phyloP scores from a whole-genome alignment of 805 yeast genomes.

The Nematodospora valgi region DNA sequence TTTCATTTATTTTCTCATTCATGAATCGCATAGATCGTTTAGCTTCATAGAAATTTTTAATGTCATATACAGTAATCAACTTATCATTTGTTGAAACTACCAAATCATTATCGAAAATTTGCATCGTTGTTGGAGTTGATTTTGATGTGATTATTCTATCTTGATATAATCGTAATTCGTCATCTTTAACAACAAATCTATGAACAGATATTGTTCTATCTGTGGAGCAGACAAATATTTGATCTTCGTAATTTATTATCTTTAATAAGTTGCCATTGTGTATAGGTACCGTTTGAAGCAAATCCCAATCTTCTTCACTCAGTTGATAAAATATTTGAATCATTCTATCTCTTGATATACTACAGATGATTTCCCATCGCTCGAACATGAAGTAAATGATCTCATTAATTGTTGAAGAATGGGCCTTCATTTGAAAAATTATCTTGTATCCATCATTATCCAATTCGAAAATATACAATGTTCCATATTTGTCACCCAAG shows the following conservation, averaged over 20 bases:
- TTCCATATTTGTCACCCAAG: constrained; percentile 51
- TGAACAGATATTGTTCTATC: constrained; percentile 62
- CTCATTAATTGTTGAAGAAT: constrained; percentile 51
- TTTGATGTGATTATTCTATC: constrained; percentile 51
- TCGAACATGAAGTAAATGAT: constrained; percentile 31
- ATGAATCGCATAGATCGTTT: constrained; percentile 38
- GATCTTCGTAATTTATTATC: constrained; percentile 24
- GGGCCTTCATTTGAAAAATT: constrained; percentile 39
- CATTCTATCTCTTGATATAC: constrained; percentile 61
- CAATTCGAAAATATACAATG: constrained; percentile 24
- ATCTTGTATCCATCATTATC: constrained; percentile 5
- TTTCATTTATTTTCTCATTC: constrained; percentile 36
- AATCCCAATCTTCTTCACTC: constrained; percentile 37
- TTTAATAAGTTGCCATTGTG: constrained; percentile 54
- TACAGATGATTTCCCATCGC: constrained; percentile 30
- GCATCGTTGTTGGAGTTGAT: constrained; percentile 47
- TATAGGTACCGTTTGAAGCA: constrained; percentile 56
- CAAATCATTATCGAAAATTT: constrained; percentile 34
- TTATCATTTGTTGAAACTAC: constrained; percentile 54
- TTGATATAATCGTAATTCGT: constrained; percentile 19
- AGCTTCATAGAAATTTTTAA: constrained; percentile 27
- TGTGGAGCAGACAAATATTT: constrained; percentile 52
- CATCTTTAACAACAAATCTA: constrained; percentile 24
- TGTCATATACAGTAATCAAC: constrained; percentile 38
- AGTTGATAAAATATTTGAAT: constrained; percentile 47